Evolutionary conservation across 495 filamentous ascomycete genomes (phyloP).

Genomic region (Geoglossum glabrum): DNA sequence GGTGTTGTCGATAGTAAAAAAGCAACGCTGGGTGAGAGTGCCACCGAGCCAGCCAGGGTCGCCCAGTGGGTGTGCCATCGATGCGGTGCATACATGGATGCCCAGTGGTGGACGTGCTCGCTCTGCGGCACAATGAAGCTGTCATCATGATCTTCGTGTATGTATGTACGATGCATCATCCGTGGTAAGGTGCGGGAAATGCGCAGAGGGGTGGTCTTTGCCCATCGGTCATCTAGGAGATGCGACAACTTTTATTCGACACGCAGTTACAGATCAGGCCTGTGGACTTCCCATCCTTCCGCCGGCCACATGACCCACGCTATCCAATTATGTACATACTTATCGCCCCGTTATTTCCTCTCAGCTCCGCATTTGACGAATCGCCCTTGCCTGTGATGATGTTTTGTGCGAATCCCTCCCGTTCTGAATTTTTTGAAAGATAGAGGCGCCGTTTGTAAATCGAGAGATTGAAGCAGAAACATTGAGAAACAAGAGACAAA

Average conservation of each 20-base stretch:
- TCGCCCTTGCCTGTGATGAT: neutral
- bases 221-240: neutral
- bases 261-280: neutral
- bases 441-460: neutral
- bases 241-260: neutral
- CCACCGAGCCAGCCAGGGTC: neutral
- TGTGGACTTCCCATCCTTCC: neutral
- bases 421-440: neutral
- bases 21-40: neutral
- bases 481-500: neutral
- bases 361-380: neutral
- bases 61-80: constrained; percentile 43
- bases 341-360: neutral
- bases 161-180: neutral
- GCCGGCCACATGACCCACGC: neutral
- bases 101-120: constrained; percentile 63
- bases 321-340: neutral
- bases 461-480: neutral
- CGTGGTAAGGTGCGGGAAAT: neutral
- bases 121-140: constrained; percentile 47
- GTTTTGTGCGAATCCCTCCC: neutral
- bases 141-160: constrained; percentile 1
- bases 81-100: constrained; percentile 46
- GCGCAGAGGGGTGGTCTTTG: neutral
- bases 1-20: neutral